A percentile compares a stretch with the other conserved stretches of the same genome.
Evolutionary conservation across 306 rosid species (phyloP).

Genomic region (Dryas octopetala): DNA sequence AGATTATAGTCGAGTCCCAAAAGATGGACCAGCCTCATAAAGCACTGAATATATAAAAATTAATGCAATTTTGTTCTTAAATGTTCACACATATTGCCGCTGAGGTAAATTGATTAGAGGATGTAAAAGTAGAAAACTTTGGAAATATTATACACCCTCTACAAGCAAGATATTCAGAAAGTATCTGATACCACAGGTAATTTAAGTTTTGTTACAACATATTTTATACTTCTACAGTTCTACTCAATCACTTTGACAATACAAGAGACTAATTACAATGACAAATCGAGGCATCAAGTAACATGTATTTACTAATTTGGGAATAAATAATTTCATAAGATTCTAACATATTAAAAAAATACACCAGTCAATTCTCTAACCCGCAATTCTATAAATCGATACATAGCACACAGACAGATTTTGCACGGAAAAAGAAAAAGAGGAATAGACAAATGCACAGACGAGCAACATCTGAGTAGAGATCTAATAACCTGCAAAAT

Average conservation of each 20-base stretch:
- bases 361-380: not conserved
- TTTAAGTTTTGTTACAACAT: not conserved
- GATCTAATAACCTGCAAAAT: conserved; percentile 69
- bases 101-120: not conserved
- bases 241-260: not conserved
- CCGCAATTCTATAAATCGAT: not conserved
- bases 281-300: no score
- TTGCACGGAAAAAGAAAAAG: not conserved
- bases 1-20: no score
- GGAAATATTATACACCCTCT: not conserved
- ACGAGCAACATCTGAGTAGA: not conserved
- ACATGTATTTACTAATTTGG: no score
- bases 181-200: not conserved
- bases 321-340: no score
- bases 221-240: not conserved
- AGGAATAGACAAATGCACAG: not conserved
- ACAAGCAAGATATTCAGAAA: not conserved
- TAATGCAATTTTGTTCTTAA: not conserved
- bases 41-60: not conserved
- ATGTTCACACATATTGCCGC: not conserved
- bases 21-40: no score
- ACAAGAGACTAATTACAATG: not conserved
- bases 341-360: not conserved
- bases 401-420: not conserved
- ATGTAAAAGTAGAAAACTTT: not conserved